Conservation (phyloP, 768 basidiomycete species). For the Pleurotus pulmonarius region DNA sequence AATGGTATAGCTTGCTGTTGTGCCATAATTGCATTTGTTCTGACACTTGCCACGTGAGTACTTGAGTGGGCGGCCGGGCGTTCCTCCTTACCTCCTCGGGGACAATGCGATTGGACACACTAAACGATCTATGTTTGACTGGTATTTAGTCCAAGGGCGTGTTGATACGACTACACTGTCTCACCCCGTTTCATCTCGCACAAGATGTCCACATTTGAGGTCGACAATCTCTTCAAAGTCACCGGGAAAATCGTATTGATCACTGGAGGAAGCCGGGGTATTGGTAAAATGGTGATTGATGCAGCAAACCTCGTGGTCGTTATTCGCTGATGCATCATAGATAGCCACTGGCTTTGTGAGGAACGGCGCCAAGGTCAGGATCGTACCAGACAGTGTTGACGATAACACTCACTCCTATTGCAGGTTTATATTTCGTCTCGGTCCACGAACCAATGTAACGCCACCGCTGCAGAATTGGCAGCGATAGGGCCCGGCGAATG, state of each 20-base stretch:
- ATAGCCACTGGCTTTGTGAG: constrained; percentile 61
- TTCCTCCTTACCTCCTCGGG: constrained; percentile 9
- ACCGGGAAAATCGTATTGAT: constrained; percentile 53
- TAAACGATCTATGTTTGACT: background rate
- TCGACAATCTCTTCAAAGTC: constrained; percentile 43
- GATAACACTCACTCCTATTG: background rate
- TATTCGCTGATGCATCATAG: constrained; percentile 24
- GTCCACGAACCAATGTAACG: constrained; percentile 44
- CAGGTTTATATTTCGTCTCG: constrained; percentile 66
- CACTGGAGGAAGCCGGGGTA: constrained; percentile 64
- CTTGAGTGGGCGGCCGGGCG: background rate
- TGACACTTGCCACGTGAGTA: constrained; percentile 4
- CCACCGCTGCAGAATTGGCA: constrained; percentile 49
- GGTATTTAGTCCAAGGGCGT: background rate
- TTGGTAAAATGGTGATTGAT: constrained; percentile 57
- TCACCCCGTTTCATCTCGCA: background rate
- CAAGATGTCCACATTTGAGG: constrained; percentile 33
- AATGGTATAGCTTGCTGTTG: background rate
- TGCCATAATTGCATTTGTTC: constrained; percentile 5
- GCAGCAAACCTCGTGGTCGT: background rate
- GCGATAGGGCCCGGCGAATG: constrained; percentile 52
- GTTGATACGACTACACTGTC: background rate
- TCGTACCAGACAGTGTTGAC: background rate
- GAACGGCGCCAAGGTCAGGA: constrained; percentile 44
- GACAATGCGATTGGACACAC: constrained; percentile 5